Base-by-base conservation (phyloP, 2,329 filamentous ascomycete genomes). In the Stenocarpella maydis region DNA sequence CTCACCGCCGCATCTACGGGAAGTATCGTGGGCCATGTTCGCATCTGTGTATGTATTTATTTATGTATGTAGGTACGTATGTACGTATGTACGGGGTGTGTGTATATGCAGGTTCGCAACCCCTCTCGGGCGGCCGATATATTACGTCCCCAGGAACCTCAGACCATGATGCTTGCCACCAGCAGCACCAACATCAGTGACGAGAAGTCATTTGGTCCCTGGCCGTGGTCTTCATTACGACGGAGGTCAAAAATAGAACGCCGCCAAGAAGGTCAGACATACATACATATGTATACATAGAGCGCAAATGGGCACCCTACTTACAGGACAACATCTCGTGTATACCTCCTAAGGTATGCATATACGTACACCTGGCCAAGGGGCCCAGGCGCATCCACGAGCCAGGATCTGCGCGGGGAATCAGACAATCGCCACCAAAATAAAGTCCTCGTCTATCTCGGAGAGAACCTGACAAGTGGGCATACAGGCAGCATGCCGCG, bases 191-290 rank as follows among this genome's bases (percentile, higher is more conserved):
- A 19, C 39, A 45, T 24, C 31, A 9, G 31, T 9, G 31, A 9
- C 31, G 31, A 55, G 34, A 58, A 28, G 24, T 10, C 54, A 60
- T 39, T 60, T 37, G 2, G 34, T 37, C 24, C 37, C 54, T 45
- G 55, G 15, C 17, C 21, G 24, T 21, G n/a, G 14, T 6, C 10
- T 9, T 19, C n/a, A 37, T 49, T 49, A 63, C 43, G 58, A 63
- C 14, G 37, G 41, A 49, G 41, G n/a, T 63, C 43, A 63, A 63
- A 63, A 63, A 63, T 63, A 63, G 58, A 63, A 63, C 41, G n/a
- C 28, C 43, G 37, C 21, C 58, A 34, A 10, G 28, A 37, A 49
- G 41, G 58, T 63, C 58, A 63, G 58, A 63, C 58, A 63, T 63
- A 63, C 58, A 49, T 63, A 37, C 28, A 60, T 28, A 60, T 37